phyloP scores from a whole-genome alignment of 495 filamentous ascomycete genomes.

The Penicillium lividum region DNA sequence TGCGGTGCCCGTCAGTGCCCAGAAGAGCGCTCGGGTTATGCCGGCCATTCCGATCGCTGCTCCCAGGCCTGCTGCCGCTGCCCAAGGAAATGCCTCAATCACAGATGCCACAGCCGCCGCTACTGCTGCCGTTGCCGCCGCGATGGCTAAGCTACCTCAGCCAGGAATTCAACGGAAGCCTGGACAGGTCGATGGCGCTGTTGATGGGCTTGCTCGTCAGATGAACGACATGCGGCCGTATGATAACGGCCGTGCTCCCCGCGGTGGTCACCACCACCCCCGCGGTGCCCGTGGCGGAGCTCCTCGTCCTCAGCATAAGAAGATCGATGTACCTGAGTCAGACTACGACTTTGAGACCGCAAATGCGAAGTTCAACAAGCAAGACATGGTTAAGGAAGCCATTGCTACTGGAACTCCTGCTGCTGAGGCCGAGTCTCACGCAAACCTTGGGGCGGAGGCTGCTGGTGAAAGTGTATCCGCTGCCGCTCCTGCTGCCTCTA shows the following conservation, averaged over 20 bases:
- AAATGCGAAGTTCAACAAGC: constrained; percentile 98
- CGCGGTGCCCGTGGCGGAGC: constrained; percentile 58
- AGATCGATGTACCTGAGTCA: constrained; percentile 81
- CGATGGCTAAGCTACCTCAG: constrained; percentile 79
- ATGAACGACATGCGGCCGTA: constrained; percentile 85
- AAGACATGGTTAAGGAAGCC: constrained; percentile 89
- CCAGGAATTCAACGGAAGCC: constrained; percentile 47
- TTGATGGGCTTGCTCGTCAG: constrained; percentile 80
- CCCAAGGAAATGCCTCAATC: constrained; percentile 16
- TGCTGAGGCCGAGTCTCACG: constrained; percentile 50
- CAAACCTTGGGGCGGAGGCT: constrained; percentile 30
- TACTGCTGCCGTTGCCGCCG: constrained; percentile 82
- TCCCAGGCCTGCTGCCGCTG: constrained; percentile 34
- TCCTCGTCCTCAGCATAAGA: constrained; percentile 55
- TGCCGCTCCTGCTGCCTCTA: constrained; percentile 21
- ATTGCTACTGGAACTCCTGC: constrained; percentile 73
- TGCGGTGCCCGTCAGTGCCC: constrained; percentile 34
- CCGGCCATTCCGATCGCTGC: constrained; percentile 63
- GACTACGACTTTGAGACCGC: constrained; percentile 93
- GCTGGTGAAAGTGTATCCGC: constrained; percentile 38
- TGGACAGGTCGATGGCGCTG: constrained; percentile 44
- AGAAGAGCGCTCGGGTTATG: constrained; percentile 68
- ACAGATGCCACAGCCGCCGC: constrained; percentile 48
- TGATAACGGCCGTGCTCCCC: constrained; percentile 48
- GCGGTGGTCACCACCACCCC: constrained; percentile 50